phyloP scores from a whole-genome alignment of 2,329 filamentous ascomycete genomes.

The Colletotrichum salicis region DNA sequence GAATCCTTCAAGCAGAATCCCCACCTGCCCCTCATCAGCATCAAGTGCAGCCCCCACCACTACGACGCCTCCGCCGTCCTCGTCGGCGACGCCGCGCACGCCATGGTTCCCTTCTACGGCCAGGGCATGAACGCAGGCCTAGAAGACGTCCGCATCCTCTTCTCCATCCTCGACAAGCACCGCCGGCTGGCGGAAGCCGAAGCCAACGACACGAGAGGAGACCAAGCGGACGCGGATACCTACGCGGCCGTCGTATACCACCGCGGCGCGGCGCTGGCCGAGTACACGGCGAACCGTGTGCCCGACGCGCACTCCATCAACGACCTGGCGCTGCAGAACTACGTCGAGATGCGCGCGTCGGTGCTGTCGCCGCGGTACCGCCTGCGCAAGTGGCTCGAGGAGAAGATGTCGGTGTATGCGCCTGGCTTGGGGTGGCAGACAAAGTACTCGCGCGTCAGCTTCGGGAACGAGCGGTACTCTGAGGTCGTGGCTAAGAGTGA shows the following conservation, averaged over 20 bases:
- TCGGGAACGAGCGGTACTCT: conserved; percentile 91
- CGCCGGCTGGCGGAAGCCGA: conserved; percentile 53
- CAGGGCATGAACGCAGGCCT: conserved; percentile 98
- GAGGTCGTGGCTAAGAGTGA: conserved; percentile 79
- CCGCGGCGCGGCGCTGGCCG: conserved; percentile 76
- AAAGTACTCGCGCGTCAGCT: conserved; percentile 91
- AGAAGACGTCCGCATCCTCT: conserved; percentile 91
- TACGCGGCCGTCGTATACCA: conserved; percentile 67
- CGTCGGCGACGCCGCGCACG: conserved; percentile 92
- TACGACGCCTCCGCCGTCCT: conserved; percentile 82
- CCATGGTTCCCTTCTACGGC: conserved; percentile 98
- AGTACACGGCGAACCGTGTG: conserved; percentile 79
- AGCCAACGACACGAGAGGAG: conserved; percentile 49
- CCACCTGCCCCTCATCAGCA: conserved; percentile 90
- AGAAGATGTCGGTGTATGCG: conserved; percentile 79
- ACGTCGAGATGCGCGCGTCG: conserved; percentile 90
- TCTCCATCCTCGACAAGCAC: conserved; percentile 80
- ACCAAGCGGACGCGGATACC: conserved; percentile 41
- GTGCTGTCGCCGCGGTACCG: conserved; percentile 83
- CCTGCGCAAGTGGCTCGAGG: conserved; percentile 86
- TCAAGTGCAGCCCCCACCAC: conserved; percentile 93
- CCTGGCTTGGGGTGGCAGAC: conserved; percentile 88
- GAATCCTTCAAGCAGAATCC: conserved; percentile 84
- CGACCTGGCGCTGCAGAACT: conserved; percentile 90
- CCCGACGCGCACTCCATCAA: conserved; percentile 91